Base-by-base conservation (phyloP, 345 rosid species). In the Moricandia arvensis region DNA sequence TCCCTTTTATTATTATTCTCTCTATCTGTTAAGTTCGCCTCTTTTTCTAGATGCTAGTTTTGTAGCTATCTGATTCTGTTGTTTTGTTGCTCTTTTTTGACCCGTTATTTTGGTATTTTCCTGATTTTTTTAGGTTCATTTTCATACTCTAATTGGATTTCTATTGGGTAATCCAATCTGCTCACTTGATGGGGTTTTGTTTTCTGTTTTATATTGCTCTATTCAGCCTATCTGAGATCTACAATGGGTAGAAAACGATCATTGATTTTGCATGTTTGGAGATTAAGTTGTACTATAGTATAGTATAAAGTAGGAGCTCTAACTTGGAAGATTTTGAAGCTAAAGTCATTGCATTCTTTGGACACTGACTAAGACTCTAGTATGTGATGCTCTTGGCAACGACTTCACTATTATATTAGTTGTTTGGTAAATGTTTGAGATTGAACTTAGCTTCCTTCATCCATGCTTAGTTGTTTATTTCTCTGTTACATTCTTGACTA, bases 41-140 rank as follows among this genome's bases (percentile, higher is more conserved):
- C 17, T 41, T 64, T 63, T 30, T 62, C 26, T 71, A 15, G 59
- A 34, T 66, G 35, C 73, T 78, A 61, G 74, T 67, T 78, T 68
- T 78, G 76, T 45, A 51, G 59, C 73, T 79, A 38, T 73, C 74
- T 79, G 62, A 24, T 49, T 72, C 59, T 71, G 6, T 59, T 57
- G 64, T 35, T 67, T 71, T 45, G 3, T 7, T 66, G 72, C 38
- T 78, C 68, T 67, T 72, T 37, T 68, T 79, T 67, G 81, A 79
- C 78, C 24, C 49, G 2, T 65, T 79, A 54, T 53, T 78, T 78
- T 67, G 77, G 16, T 30, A 43, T n/a, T 24, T 72, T 78, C 67
- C 65, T 72, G 35, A 3, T 71, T 31, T n/a, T n/a, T 8, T 57
- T 41, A 24, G 45, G 3, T 69, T 75, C 26, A 11, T 33, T 54